Evolutionary conservation across 192 early-diverging fungal species (phyloP).

Genomic region (Coemansia sp.): DNA sequence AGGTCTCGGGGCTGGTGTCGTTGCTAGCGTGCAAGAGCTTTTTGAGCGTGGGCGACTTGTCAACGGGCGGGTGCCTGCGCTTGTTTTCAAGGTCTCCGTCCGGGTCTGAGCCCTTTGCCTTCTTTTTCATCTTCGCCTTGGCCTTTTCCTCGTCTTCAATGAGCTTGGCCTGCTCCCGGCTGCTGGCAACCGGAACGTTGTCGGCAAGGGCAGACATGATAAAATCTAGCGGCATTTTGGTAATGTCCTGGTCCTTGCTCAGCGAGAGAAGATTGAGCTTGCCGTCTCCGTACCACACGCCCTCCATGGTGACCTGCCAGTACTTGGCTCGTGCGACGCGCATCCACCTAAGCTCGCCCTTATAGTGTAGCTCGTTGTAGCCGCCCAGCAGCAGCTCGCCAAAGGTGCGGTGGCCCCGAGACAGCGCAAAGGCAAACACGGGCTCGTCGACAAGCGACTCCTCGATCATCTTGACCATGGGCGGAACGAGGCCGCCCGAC

Average conservation of each 20-base stretch:
- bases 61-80: conserved; percentile 24
- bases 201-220: conserved; percentile 18
- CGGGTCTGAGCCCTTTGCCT: conserved; percentile 25
- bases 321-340: conserved; percentile 56
- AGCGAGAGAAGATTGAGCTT: conserved; percentile 47
- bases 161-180: conserved; percentile 2
- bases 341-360: conserved; percentile 56
- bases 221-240: conserved; percentile 35
- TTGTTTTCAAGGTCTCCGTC: conserved; percentile 27
- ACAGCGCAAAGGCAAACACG: conserved; percentile 51
- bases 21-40: conserved; percentile 27
- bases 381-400: conserved; percentile 55
- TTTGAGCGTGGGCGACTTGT: conserved; percentile 43
- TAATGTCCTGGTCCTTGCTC: conserved; percentile 38
- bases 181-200: conserved; percentile 1
- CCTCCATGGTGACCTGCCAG: conserved; percentile 58
- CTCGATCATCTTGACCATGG: conserved; percentile 51
- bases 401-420: conserved; percentile 37
- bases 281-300: conserved; percentile 46
- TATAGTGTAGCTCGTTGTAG: conserved; percentile 54
- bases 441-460: conserved; percentile 44
- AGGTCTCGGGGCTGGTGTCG: conserved; percentile 31
- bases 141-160: conserved; percentile 17
- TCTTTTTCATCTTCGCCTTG: conserved; percentile 16
- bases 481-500: conserved; percentile 40